phyloP scores from a whole-genome alignment of 495 filamentous ascomycete genomes.

The Bathelium albidoporum region DNA sequence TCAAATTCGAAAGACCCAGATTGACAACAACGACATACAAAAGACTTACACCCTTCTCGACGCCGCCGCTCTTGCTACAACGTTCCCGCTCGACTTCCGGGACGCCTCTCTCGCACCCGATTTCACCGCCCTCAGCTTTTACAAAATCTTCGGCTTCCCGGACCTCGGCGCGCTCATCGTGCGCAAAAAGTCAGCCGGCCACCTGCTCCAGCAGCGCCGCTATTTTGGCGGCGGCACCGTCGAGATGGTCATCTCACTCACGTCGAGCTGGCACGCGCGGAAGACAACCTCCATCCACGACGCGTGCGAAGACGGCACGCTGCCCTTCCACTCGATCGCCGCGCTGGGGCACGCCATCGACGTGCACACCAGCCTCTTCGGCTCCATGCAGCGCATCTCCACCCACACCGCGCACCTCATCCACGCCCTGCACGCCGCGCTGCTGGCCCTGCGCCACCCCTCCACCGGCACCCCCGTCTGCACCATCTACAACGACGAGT shows the following conservation, averaged over 20 bases:
- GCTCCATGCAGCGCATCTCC: constrained; percentile 51
- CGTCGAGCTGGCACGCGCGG: constrained; percentile 61
- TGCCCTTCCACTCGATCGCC: constrained; percentile 68
- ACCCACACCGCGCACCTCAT: constrained; percentile 51
- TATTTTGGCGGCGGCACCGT: constrained; percentile 97
- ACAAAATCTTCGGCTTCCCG: constrained; percentile 95
- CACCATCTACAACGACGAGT: constrained; percentile 49
- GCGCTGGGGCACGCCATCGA: constrained; percentile 59
- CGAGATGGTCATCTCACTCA: constrained; percentile 57
- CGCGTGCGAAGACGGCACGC: constrained; percentile 64
- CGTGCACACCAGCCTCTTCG: constrained; percentile 52
- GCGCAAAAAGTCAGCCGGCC: constrained; percentile 51
- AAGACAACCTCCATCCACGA: constrained; percentile 53
- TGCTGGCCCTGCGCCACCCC: constrained; percentile 45
- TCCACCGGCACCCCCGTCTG: constrained; percentile 47
- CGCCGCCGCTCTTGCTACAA: constrained; percentile 75
- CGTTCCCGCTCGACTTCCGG: constrained; percentile 62
- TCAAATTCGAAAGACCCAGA: constrained; percentile 35
- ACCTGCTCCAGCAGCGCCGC: constrained; percentile 48
- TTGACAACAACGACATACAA: background rate
- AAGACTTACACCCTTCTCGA: constrained; percentile 69
- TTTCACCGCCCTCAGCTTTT: constrained; percentile 83
- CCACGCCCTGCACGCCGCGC: constrained; percentile 38
- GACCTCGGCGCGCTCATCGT: constrained; percentile 84
- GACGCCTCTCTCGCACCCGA: constrained; percentile 56